These are phyloP conservation scores for Hypoxylon sp. DNA, from an alignment of 2,329 filamentous ascomycete genomes.

Conservation along the genomic window DNA sequence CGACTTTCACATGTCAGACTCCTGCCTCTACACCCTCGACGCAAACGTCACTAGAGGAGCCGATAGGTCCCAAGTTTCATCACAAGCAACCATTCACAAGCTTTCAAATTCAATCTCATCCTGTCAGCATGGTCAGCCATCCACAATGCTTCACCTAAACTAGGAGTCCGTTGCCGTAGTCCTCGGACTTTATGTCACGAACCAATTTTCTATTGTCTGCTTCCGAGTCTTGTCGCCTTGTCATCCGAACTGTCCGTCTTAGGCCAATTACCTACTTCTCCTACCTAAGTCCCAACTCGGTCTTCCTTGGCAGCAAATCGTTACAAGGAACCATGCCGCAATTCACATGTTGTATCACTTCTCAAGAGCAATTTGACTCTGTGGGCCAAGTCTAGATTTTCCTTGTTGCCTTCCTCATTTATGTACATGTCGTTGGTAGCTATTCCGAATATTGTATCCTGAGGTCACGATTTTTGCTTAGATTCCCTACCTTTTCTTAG, in stretches of 20 bases:
- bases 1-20: slow-evolving; percentile 45
- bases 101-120: slow-evolving; percentile 32
- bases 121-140: slow-evolving; percentile 40
- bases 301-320: slow-evolving; percentile 19
- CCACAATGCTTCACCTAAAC: slow-evolving; percentile 27
- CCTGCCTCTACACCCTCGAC: slow-evolving; percentile 26
- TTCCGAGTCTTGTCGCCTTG: slow-evolving; percentile 32
- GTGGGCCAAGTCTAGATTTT: slow-evolving; percentile 10
- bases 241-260: slow-evolving; percentile 35
- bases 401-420: neutral
- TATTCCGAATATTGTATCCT: slow-evolving; percentile 20
- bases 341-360: slow-evolving; percentile 39
- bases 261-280: neutral
- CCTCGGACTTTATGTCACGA: slow-evolving; percentile 39
- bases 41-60: slow-evolving; percentile 45
- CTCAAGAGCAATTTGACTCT: slow-evolving; percentile 16
- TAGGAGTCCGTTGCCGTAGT: slow-evolving; percentile 31
- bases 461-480: slow-evolving; percentile 3
- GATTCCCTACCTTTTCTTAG: slow-evolving; percentile 3
- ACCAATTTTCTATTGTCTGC: slow-evolving; percentile 33
- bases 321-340: slow-evolving; percentile 24
- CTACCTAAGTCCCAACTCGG: slow-evolving; percentile 16
- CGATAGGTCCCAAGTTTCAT: slow-evolving; percentile 42
- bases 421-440: neutral
- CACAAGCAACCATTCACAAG: slow-evolving; percentile 42